Conservation (phyloP, 768 basidiomycete genomes). For the Rhodosporidiobolus sp. region DNA sequence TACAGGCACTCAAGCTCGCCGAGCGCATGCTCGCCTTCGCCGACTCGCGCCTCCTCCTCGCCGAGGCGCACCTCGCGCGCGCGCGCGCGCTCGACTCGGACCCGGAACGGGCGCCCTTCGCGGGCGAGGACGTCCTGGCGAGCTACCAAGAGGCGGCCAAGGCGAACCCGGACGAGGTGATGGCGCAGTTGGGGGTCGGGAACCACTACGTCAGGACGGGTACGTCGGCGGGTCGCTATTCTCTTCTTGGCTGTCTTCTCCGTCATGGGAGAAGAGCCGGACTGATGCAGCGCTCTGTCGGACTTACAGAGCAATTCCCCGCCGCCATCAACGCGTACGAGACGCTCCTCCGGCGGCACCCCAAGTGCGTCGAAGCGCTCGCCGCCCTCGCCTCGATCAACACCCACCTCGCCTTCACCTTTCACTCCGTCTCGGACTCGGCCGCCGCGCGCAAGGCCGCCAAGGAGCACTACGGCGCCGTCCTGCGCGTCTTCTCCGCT, state of each 20-base stretch:
- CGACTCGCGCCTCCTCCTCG: conserved; percentile 76
- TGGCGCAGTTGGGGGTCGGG: conserved; percentile 76
- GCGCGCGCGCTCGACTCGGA: conserved; percentile 76
- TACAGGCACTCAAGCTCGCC: conserved; percentile 81
- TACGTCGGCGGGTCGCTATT: conserved; percentile 47
- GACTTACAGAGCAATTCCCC: conserved; percentile 66
- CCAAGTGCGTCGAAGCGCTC: conserved; percentile 69
- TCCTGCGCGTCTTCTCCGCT: conserved; percentile 62
- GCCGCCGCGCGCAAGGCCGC: conserved; percentile 69
- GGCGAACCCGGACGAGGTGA: conserved; percentile 60
- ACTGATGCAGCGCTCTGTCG: background rate
- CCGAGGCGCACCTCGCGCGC: conserved; percentile 80
- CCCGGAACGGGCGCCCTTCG: conserved; percentile 51
- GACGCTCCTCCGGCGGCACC: conserved; percentile 61
- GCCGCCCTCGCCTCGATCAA: conserved; percentile 86
- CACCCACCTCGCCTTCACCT: conserved; percentile 61
- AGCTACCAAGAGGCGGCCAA: conserved; percentile 54
- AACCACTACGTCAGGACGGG: conserved; percentile 82
- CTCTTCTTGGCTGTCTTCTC: too few species aligned
- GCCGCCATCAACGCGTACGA: conserved; percentile 83
- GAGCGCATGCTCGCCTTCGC: conserved; percentile 92
- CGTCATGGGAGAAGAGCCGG: background rate
- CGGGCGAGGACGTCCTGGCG: conserved; percentile 44
- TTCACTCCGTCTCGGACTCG: conserved; percentile 72
- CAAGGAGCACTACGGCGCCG: conserved; percentile 75